These are phyloP conservation scores for Ophiostoma australiae DNA, from an alignment of 2,329 filamentous ascomycete genomes.

Conservation along the genomic window DNA sequence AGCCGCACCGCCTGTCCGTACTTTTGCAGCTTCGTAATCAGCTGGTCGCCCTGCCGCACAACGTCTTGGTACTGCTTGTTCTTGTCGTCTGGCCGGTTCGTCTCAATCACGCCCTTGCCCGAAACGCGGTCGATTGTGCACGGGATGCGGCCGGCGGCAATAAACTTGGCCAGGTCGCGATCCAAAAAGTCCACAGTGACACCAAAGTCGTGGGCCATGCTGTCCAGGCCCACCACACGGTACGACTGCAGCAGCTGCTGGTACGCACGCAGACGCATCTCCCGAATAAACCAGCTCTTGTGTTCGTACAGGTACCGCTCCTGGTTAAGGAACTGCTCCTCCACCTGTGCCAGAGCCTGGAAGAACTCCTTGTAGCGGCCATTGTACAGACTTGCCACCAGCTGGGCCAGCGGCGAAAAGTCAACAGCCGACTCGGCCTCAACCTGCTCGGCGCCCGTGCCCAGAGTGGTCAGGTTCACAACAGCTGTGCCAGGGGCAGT, in stretches of 20 bases:
- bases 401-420: conserved; percentile 78
- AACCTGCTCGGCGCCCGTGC: conserved; percentile 62
- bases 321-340: conserved; percentile 88
- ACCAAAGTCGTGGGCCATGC: conserved; percentile 96
- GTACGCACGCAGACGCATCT: conserved; percentile 96
- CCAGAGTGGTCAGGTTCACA: conserved; percentile 84
- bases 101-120: conserved; percentile 95
- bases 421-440: conserved; percentile 80
- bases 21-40: conserved; percentile 99
- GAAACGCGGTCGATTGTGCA: conserved; percentile 97
- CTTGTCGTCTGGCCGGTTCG: conserved; percentile 96
- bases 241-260: conserved; percentile 97
- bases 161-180: conserved; percentile 93
- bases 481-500: conserved; percentile 50
- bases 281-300: conserved; percentile 92
- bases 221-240: conserved; percentile 90
- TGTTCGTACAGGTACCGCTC: conserved; percentile 96
- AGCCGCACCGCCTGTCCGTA: conserved; percentile 95
- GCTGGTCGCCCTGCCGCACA: conserved; percentile 92
- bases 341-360: conserved; percentile 77
- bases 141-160: conserved; percentile 85
- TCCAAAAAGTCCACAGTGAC: conserved; percentile 96
- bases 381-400: conserved; percentile 87
- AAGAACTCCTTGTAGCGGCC: conserved; percentile 96
- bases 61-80: conserved; percentile 99